phyloP scores from a whole-genome alignment of 768 basidiomycete species.

The Guyanaporus albipodus region DNA sequence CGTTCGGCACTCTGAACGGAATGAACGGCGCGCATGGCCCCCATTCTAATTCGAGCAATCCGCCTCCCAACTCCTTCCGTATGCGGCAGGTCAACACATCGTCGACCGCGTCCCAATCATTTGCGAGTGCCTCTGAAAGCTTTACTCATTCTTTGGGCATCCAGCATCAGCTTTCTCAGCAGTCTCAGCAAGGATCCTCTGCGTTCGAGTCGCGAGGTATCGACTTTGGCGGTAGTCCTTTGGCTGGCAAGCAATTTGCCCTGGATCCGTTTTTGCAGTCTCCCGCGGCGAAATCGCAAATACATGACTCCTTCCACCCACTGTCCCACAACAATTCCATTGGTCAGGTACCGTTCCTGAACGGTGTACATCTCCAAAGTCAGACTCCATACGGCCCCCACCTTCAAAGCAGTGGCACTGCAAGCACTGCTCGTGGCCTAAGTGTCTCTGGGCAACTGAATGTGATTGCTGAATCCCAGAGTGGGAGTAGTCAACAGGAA shows the following conservation, averaged over 20 bases:
- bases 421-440: constrained; percentile 25
- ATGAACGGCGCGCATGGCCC: constrained; percentile 22
- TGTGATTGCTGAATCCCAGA: constrained; percentile 17
- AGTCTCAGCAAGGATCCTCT: constrained; percentile 31
- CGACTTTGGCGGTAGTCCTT: constrained; percentile 31
- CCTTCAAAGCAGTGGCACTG: constrained; percentile 40
- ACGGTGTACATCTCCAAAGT: constrained; percentile 53
- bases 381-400: constrained; percentile 78
- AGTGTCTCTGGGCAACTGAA: constrained; percentile 30
- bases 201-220: constrained; percentile 28
- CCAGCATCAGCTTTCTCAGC: constrained; percentile 34
- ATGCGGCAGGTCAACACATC: constrained; percentile 33
- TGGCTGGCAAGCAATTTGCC: constrained; percentile 28
- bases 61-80: constrained; percentile 33
- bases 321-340: constrained; percentile 30
- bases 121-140: constrained; percentile 21
- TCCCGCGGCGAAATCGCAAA: constrained; percentile 26
- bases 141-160: constrained; percentile 29
- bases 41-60: constrained; percentile 27
- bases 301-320: constrained; percentile 33
- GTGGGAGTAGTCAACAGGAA: constrained; percentile 47
- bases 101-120: constrained; percentile 26
- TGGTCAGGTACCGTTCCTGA: constrained; percentile 35
- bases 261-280: constrained; percentile 33
- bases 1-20: constrained; percentile 33